Percentiles rank a stretch among this genome's conserved stretches.
phyloP scores from a whole-genome alignment of 768 basidiomycete genomes.

The Suillus decipiens region DNA sequence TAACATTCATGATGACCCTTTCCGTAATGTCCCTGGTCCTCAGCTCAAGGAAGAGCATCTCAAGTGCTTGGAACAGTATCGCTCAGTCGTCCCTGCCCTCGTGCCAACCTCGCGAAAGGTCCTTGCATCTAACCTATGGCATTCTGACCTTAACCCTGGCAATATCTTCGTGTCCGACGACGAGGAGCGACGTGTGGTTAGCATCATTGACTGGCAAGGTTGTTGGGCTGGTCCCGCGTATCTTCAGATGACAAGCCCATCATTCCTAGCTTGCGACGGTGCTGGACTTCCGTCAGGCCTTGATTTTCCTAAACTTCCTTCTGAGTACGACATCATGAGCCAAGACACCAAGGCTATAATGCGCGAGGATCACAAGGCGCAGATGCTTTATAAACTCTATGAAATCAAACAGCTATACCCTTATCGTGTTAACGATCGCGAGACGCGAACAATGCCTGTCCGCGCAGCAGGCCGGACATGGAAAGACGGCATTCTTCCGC shows the following conservation, averaged over 20 bases:
- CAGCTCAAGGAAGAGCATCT: constrained; percentile 23
- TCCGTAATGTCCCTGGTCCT: constrained; percentile 18
- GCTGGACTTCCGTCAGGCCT: constrained; percentile 13
- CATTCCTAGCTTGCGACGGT: constrained; percentile 13
- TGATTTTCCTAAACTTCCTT: constrained; percentile 18
- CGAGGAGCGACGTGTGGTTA: constrained; percentile 19
- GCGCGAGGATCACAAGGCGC: constrained; percentile 15
- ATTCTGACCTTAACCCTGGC: constrained; percentile 29
- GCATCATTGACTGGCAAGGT: constrained; percentile 35
- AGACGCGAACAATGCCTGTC: constrained; percentile 18
- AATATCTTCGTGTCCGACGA: constrained; percentile 29
- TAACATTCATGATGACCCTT: constrained; percentile 20
- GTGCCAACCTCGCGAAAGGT: constrained; percentile 22
- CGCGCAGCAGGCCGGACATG: constrained; percentile 20
- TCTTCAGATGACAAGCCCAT: constrained; percentile 17
- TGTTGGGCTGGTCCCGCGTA: constrained; percentile 20
- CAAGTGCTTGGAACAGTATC: constrained; percentile 22
- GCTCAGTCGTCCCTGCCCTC: constrained; percentile 26
- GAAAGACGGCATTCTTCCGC: constrained; percentile 20
- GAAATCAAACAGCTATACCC: constrained; percentile 20
- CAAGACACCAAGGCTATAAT: constrained; percentile 12
- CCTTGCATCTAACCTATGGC: constrained; percentile 29
- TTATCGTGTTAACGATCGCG: constrained; percentile 15
- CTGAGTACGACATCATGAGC: constrained; percentile 15
- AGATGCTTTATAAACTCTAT: constrained; percentile 20